Conservation (phyloP, 331 rosid genomes). For the Prunus yedoensis region DNA sequence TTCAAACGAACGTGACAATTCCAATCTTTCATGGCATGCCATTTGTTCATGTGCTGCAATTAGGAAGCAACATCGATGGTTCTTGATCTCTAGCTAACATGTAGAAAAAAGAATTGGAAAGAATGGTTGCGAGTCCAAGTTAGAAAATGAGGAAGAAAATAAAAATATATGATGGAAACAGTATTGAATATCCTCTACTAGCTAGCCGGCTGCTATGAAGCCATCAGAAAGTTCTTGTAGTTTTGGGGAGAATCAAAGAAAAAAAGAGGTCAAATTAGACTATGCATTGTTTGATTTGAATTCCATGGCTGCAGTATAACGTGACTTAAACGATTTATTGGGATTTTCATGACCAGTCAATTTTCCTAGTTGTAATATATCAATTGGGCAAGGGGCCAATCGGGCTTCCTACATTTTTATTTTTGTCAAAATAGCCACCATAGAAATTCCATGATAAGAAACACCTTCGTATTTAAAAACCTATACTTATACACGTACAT, state of each 20-base stretch:
- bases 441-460: neutral
- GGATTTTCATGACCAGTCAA: slow-evolving; percentile 2
- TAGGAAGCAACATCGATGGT: slow-evolving; percentile 11
- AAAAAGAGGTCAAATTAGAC: neutral
- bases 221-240: slow-evolving; percentile 10
- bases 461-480: neutral
- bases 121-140: slow-evolving; percentile 10
- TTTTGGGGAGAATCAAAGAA: neutral
- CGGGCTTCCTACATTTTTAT: neutral
- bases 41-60: neutral
- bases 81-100: neutral
- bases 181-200: too few relatives aligned
- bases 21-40: slow-evolving; percentile 4
- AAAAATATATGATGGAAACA: neutral
- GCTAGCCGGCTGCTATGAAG: neutral
- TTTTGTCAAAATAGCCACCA: neutral
- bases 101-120: neutral
- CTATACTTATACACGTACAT: neutral
- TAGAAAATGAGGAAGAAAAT: slow-evolving; percentile 5
- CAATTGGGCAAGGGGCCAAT: neutral
- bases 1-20: neutral
- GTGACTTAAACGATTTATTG: neutral
- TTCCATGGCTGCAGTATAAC: slow-evolving; percentile 12
- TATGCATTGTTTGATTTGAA: slow-evolving; percentile 8
- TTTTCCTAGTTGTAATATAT: slow-evolving; percentile 4